phyloP scores from a whole-genome alignment of 2,329 filamentous ascomycete species.

The Hypoxylon sp. region DNA sequence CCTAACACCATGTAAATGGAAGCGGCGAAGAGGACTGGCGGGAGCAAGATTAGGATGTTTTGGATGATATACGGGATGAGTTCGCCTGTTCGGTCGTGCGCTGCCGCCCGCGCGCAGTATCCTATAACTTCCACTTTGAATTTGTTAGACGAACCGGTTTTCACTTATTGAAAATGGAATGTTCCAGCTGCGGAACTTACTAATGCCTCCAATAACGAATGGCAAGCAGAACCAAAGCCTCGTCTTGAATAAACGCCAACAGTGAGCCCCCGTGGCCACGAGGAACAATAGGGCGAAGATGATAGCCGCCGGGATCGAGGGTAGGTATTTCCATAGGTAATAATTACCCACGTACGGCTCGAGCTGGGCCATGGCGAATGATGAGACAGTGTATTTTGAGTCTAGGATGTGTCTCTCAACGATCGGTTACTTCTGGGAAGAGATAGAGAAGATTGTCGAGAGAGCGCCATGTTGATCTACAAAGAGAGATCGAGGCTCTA shows the following conservation, averaged over 20 bases:
- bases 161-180: neutral
- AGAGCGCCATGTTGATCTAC: neutral
- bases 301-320: conserved; percentile 61
- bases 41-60: conserved; percentile 61
- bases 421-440: neutral
- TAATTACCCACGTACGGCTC: conserved; percentile 52
- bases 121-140: conserved; percentile 62
- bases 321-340: conserved; percentile 57
- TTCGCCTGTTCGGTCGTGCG: conserved; percentile 51
- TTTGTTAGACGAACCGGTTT: conserved; percentile 46
- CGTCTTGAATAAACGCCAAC: conserved; percentile 60
- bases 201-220: conserved; percentile 63
- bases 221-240: conserved; percentile 66
- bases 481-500: neutral
- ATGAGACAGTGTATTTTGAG: neutral
- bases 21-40: conserved; percentile 64
- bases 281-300: conserved; percentile 62
- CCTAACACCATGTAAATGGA: conserved; percentile 67
- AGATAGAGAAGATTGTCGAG: neutral
- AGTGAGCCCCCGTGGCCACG: conserved; percentile 57
- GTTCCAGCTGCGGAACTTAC: conserved; percentile 52
- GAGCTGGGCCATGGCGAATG: conserved; percentile 51
- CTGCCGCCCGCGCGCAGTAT: conserved; percentile 56
- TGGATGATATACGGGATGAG: conserved; percentile 61
- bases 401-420: neutral